phyloP scores from a whole-genome alignment of 805 yeast genomes.

The Candida golubevii region DNA sequence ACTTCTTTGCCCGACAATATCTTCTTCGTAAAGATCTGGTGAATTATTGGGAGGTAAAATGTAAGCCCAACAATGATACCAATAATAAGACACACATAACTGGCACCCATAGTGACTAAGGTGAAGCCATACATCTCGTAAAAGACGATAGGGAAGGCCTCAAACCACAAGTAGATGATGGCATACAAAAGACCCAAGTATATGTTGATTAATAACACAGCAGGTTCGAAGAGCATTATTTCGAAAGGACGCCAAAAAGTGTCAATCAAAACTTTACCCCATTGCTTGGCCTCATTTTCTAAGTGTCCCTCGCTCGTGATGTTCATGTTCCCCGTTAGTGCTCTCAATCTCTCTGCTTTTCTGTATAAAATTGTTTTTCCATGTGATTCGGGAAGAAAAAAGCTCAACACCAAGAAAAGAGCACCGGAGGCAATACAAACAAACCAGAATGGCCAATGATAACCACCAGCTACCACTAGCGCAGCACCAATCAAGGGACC shows the following conservation, averaged over 20 bases:
- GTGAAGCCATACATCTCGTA: slow-evolving; percentile 10
- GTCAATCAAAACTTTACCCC: slow-evolving; percentile 5
- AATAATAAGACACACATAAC: slow-evolving; percentile 7
- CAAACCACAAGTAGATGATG: slow-evolving; percentile 14
- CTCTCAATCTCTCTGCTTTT: slow-evolving; percentile 13
- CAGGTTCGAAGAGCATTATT: slow-evolving; percentile 11
- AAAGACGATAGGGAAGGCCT: slow-evolving; percentile 15
- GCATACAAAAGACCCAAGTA: slow-evolving; percentile 14
- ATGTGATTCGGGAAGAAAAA: slow-evolving; percentile 12
- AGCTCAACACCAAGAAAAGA: slow-evolving; percentile 5
- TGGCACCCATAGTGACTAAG: slow-evolving; percentile 10
- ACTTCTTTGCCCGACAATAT: slow-evolving; percentile 2
- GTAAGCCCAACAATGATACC: slow-evolving; percentile 8
- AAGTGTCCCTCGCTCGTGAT: slow-evolving; percentile 11
- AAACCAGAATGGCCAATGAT: slow-evolving; percentile 16
- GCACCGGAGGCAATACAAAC: slow-evolving; percentile 10
- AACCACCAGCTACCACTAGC: slow-evolving; percentile 23
- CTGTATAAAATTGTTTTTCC: slow-evolving; percentile 11
- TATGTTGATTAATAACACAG: slow-evolving; percentile 12
- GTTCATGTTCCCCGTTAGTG: slow-evolving; percentile 10
- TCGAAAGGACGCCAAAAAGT: slow-evolving; percentile 13
- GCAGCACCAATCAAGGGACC: slow-evolving; percentile 58
- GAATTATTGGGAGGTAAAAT: slow-evolving; percentile 7
- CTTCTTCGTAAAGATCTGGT: slow-evolving; percentile 6
- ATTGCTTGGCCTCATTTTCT: slow-evolving; percentile 4